phyloP scores from a whole-genome alignment of 805 yeast genomes.

The Metschnikowia colocasiae region DNA sequence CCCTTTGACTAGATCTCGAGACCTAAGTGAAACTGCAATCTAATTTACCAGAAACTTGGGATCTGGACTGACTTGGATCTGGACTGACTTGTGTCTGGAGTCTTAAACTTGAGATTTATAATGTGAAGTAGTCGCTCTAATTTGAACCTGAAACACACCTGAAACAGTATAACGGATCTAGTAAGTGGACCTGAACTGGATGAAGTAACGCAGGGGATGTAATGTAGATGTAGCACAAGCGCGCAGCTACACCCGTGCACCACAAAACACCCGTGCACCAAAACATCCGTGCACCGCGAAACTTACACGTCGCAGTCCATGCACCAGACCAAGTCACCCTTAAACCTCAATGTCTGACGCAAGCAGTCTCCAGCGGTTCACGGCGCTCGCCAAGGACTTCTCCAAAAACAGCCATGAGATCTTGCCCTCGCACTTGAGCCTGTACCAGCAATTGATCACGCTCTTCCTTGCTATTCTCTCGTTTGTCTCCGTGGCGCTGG shows the following conservation, averaged over 20 bases:
- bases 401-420: slow-evolving; percentile 11
- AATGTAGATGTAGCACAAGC: neutral
- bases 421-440: slow-evolving; percentile 13
- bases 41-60: too few species aligned
- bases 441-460: slow-evolving; percentile 14
- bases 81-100: too few species aligned
- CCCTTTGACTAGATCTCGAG: too few species aligned
- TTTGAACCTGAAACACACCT: too few species aligned
- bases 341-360: slow-evolving; percentile 3
- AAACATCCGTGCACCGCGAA: neutral
- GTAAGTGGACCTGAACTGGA: too few species aligned
- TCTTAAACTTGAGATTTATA: too few species aligned
- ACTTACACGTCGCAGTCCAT: neutral
- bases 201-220: too few species aligned
- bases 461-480: slow-evolving; percentile 14
- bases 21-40: too few species aligned
- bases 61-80: too few species aligned
- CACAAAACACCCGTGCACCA: neutral
- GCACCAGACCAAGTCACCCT: neutral
- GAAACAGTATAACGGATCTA: too few species aligned
- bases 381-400: slow-evolving; percentile 12
- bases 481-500: slow-evolving; percentile 16
- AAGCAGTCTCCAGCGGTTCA: slow-evolving; percentile 6
- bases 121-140: too few species aligned
- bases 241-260: neutral